Percentiles rank a stretch among this genome's conserved stretches.
These are phyloP conservation scores for Cladosporium sp. DNA, from an alignment of 2,329 filamentous ascomycete species.

Conservation along the genomic window DNA sequence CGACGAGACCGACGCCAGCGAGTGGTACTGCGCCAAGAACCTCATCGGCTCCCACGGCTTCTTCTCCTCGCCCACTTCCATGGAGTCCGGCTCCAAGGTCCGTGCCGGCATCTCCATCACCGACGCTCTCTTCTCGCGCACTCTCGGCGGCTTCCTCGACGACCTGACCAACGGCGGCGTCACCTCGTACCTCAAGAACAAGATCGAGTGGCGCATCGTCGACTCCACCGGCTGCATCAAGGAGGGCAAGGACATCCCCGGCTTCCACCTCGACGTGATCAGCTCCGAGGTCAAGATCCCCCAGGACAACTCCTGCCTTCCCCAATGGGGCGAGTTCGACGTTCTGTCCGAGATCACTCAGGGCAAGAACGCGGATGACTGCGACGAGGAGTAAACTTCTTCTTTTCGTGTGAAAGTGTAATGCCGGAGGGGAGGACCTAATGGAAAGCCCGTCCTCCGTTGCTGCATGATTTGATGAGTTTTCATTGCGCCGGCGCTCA, in stretches of 20 bases:
- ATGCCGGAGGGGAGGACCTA: neutral
- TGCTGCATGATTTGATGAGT: constrained; percentile 19
- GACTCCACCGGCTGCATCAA: constrained; percentile 17
- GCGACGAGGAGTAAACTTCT: constrained; percentile 4
- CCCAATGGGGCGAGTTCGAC: constrained; percentile 17
- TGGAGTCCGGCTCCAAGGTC: constrained; percentile 19
- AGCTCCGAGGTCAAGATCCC: constrained; percentile 19
- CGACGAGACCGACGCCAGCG: constrained; percentile 43
- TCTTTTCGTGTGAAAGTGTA: neutral
- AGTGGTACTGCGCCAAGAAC: constrained; percentile 58
- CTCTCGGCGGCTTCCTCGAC: constrained; percentile 13
- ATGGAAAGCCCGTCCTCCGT: neutral
- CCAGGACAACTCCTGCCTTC: constrained; percentile 1
- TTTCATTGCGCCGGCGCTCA: constrained; percentile 13
- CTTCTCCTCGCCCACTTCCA: constrained; percentile 35
- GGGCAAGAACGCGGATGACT: constrained; percentile 11
- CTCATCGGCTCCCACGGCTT: constrained; percentile 65
- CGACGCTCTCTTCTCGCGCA: constrained; percentile 13
- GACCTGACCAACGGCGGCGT: constrained; percentile 21
- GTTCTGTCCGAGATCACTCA: constrained; percentile 18
- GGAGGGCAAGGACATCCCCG: constrained; percentile 20
- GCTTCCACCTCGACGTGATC: constrained; percentile 18
- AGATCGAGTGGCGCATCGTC: constrained; percentile 21
- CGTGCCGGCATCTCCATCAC: constrained; percentile 21
- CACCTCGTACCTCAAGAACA: constrained; percentile 19